phyloP scores from a whole-genome alignment of 306 rosid genomes.

The Prunus davidiana region DNA sequence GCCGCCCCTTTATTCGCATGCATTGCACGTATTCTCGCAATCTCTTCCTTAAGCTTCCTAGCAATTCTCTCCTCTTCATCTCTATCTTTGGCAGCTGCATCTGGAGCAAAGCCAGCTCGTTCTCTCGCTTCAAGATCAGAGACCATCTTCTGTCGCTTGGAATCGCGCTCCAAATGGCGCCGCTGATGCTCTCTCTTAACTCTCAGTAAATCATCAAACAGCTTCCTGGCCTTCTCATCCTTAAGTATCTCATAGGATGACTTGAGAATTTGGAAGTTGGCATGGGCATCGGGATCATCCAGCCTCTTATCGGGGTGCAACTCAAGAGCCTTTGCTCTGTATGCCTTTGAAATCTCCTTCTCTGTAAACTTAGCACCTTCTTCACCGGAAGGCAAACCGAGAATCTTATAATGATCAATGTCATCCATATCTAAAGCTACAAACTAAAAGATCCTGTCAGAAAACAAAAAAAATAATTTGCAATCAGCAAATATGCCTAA shows the following conservation, averaged over 20 bases:
- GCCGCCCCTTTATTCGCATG: constrained; percentile 48
- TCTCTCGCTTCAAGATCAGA: constrained; percentile 88
- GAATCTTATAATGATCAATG: constrained; percentile 61
- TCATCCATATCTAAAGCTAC: constrained; percentile 40
- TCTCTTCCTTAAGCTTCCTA: constrained; percentile 66
- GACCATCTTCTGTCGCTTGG: constrained; percentile 77
- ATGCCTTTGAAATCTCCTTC: constrained; percentile 72
- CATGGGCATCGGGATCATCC: constrained; percentile 70
- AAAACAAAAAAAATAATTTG: too few relatives aligned
- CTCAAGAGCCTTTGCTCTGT: constrained; percentile 69
- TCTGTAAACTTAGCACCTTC: constrained; percentile 65
- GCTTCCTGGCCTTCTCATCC: constrained; percentile 73
- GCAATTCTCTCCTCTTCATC: constrained; percentile 76
- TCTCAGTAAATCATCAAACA: constrained; percentile 70
- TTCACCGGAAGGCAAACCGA: constrained; percentile 83
- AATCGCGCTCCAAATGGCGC: constrained; percentile 62
- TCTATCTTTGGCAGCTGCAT: constrained; percentile 43
- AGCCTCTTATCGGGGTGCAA: constrained; percentile 93
- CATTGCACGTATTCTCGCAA: constrained; percentile 72
- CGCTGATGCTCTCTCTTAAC: constrained; percentile 68
- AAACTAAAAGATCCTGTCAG: neutral
- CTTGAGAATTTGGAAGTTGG: constrained; percentile 60
- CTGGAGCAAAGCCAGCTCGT: constrained; percentile 54
- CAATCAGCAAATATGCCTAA: neutral
- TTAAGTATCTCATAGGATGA: constrained; percentile 78